These are phyloP conservation scores for Petrea volubilis DNA, from an alignment of 257 asterid species.

Conservation along the genomic window DNA sequence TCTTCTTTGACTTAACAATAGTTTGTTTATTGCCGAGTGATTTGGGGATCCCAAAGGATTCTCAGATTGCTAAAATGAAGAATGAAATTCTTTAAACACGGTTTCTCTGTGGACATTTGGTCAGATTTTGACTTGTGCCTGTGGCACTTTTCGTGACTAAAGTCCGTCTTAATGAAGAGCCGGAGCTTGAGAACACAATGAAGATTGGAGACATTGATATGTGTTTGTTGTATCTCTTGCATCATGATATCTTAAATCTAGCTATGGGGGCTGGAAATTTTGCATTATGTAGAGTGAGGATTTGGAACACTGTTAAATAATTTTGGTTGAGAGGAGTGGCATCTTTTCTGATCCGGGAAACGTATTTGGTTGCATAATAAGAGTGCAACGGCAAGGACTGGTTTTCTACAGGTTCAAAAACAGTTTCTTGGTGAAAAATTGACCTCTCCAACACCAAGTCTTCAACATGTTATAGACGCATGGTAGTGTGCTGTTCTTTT, in stretches of 20 bases:
- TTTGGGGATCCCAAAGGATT: conserved; percentile 13
- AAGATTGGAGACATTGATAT: neutral
- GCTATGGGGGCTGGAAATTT: neutral
- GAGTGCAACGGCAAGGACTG: neutral
- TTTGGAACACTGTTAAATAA: neutral
- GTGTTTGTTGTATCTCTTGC: neutral
- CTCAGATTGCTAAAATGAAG: conserved; percentile 27
- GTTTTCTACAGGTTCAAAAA: neutral
- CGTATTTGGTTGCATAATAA: neutral
- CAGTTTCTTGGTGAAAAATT: neutral
- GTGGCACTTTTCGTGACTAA: neutral
- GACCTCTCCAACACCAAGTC: neutral
- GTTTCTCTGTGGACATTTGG: neutral
- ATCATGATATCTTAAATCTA: neutral
- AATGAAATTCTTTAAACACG: conserved; percentile 26
- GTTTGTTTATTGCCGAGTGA: conserved; percentile 15
- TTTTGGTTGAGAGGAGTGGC: neutral
- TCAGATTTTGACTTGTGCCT: neutral
- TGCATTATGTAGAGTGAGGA: neutral
- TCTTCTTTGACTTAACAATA: neutral
- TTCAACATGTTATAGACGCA: neutral
- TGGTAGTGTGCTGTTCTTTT: neutral
- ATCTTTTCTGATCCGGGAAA: neutral
- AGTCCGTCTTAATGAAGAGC: neutral
- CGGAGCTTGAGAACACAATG: neutral